A percentile compares a stretch with the other conserved stretches of the same genome.
Conservation (phyloP, 2,329 filamentous ascomycete genomes). For the Penicillium occitanis region DNA sequence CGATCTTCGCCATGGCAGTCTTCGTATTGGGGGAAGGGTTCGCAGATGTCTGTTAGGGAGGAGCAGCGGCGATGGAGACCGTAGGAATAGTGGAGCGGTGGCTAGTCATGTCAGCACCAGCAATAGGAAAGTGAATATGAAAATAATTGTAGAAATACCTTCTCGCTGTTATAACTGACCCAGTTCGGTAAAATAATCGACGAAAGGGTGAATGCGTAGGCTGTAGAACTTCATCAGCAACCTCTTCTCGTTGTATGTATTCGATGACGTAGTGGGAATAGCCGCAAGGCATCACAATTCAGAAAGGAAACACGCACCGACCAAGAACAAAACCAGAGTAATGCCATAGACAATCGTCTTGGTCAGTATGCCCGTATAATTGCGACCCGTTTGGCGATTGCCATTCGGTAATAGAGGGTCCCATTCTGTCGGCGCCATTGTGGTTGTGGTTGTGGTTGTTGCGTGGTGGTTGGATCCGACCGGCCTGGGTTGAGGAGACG, state of each 20-base stretch:
- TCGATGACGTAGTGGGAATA: constrained; percentile 9
- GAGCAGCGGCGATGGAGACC: constrained; percentile 83
- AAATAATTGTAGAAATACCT: constrained; percentile 30
- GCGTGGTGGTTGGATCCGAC: constrained; percentile 2
- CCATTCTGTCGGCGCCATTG: constrained; percentile 20
- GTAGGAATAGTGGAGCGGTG: constrained; percentile 63
- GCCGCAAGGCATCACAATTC: constrained; percentile 5
- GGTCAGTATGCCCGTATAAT: constrained; percentile 51
- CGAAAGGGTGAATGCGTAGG: constrained; percentile 46
- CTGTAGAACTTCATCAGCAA: constrained; percentile 28
- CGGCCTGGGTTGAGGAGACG: not conserved
- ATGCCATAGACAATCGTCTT: constrained; percentile 50
- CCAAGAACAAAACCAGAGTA: constrained; percentile 47
- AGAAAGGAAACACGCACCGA: constrained; percentile 34
- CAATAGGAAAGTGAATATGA: not conserved
- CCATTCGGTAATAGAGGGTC: constrained; percentile 16
- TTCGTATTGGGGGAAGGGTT: constrained; percentile 63
- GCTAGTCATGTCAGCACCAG: constrained; percentile 25
- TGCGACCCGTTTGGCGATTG: constrained; percentile 25
- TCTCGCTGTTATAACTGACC: constrained; percentile 49
- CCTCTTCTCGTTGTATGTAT: not conserved
- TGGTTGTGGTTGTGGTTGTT: not conserved
- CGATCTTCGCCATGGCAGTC: constrained; percentile 67
- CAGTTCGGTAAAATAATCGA: constrained; percentile 51
- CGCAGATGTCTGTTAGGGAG: constrained; percentile 57